These are phyloP conservation scores for Hymenoscyphus occultus DNA, from an alignment of 2,329 filamentous ascomycete genomes.

Conservation along the genomic window DNA sequence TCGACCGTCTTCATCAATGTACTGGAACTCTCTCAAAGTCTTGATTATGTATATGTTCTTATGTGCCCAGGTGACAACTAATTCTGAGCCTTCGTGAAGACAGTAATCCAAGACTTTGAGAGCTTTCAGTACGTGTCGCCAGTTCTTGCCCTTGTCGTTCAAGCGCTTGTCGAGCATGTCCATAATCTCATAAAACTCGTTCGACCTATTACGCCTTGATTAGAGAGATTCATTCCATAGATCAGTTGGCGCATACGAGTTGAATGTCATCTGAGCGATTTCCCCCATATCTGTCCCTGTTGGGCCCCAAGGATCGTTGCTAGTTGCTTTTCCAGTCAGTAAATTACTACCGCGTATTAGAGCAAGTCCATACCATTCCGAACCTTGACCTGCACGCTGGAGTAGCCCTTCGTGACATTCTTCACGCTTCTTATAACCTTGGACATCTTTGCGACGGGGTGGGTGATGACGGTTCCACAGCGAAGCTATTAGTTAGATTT, in stretches of 20 bases:
- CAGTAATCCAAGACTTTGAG: conserved; percentile 98
- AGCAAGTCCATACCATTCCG: conserved; percentile 72
- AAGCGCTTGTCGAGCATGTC: conserved; percentile 98
- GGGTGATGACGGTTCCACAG: neutral
- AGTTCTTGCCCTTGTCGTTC: conserved; percentile 99
- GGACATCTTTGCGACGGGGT: conserved; percentile 64
- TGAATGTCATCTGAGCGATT: conserved; percentile 96
- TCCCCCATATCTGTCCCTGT: conserved; percentile 98
- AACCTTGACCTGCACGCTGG: conserved; percentile 94
- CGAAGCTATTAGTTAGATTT: neutral
- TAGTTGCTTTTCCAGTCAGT: conserved; percentile 69
- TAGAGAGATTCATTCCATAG: conserved; percentile 9
- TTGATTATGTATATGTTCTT: conserved; percentile 99
- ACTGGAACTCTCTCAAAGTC: conserved; percentile 94
- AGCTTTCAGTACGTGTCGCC: conserved; percentile 96
- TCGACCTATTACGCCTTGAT: conserved; percentile 53
- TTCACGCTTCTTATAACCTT: conserved; percentile 97
- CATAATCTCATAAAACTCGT: conserved; percentile 99
- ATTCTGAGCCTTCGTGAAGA: conserved; percentile 91
- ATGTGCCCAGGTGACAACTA: conserved; percentile 95
- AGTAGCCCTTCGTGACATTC: conserved; percentile 99
- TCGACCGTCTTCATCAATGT: conserved; percentile 90
- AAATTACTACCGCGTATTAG: conserved; percentile 5
- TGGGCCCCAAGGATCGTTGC: conserved; percentile 97
- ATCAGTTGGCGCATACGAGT: conserved; percentile 65